Evolutionary conservation across 352 stramenopile species (phyloP).

Genomic region (Plasmopara muralis): DNA sequence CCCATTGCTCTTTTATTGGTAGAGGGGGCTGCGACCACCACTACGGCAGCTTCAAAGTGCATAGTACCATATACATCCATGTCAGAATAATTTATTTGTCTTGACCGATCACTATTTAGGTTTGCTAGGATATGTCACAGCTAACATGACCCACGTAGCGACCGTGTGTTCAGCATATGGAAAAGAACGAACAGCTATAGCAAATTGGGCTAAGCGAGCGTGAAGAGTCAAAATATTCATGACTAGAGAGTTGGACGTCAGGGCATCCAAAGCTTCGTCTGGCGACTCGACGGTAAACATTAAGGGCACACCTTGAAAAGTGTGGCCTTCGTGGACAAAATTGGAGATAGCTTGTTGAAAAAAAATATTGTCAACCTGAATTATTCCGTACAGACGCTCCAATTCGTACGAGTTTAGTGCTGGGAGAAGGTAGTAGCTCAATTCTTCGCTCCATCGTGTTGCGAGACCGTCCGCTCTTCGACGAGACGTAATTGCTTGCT

Average conservation of each 20-base stretch:
- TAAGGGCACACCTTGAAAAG: conserved; percentile 82
- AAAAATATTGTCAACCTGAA: conserved; percentile 66
- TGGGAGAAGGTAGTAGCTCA: conserved; percentile 74
- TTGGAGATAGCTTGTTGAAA: conserved; percentile 80
- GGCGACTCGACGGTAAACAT: conserved; percentile 36
- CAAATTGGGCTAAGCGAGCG: conserved; percentile 55
- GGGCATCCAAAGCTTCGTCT: conserved; percentile 32
- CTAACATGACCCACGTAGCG: conserved; percentile 82
- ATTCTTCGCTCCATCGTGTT: conserved; percentile 69
- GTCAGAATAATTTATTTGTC: too few species aligned
- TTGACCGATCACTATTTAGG: conserved; percentile 4
- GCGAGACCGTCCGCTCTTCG: conserved; percentile 40
- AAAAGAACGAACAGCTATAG: conserved; percentile 67
- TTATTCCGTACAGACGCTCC: conserved; percentile 61
- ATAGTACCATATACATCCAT: too few species aligned
- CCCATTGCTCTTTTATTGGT: too few species aligned
- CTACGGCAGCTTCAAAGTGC: too few species aligned
- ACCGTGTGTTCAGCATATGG: conserved; percentile 63
- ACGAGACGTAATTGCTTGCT: conserved; percentile 31
- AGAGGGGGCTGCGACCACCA: too few species aligned
- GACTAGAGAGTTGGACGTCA: conserved; percentile 45
- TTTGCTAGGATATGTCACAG: conserved; percentile 50
- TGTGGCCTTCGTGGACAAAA: conserved; percentile 71
- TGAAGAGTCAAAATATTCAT: conserved; percentile 56
- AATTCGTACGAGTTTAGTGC: conserved; percentile 85